Evolutionary conservation across 2,329 filamentous ascomycete species (phyloP), one percentile per base, ranked within the genome.

Genomic region (Chaetoscypha palmicola): DNA sequence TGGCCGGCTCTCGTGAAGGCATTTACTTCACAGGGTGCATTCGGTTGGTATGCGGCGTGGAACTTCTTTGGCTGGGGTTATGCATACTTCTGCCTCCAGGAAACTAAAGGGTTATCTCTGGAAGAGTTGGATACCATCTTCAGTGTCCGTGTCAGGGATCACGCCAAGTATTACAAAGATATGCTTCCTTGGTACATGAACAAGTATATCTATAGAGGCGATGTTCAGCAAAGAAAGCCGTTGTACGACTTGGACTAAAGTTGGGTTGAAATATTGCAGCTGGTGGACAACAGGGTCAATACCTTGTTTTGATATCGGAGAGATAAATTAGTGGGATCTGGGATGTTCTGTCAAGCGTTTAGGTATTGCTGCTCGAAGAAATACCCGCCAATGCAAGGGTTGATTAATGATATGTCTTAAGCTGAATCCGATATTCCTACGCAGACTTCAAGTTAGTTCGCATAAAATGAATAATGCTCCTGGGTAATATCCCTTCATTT

Each of bases 41-140:
- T 77, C 50, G 66, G 67, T 2, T 64, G 73, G 33, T 78, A 78
- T 49, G 67, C 74, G 0, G 69, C 66, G 1, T 69, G 77, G 54
- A 78, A 78, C 50, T 49, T 75, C 1, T 50, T 74, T 1, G 74
- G 45, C 1, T 50, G 36, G 41, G 43, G 31, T 4, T 50, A 37
- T 33, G 39, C 35, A 4, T 49, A 47, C 22, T 47, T 50, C 36
- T 45, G 34, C 24, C 31, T 60, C 1, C 58, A 56, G 7, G 58
- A 60, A 42, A 59, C 58, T 0, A 57, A 58, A 35, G 54, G 52
- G 19, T 21, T 44, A n/a, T 58, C 51, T 2, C 47, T 61, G 33
- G 59, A 62, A 36, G 58, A 60, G 35, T 39, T 55, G 23, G 54
- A 55, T 40, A 47, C 50, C 7, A 44, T 55, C 21, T 53, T 55